Percentiles rank a stretch among this genome's conserved stretches.
phyloP scores from a whole-genome alignment of 2,329 filamentous ascomycete species.

The Graphilbum ipis-grandicollis region DNA sequence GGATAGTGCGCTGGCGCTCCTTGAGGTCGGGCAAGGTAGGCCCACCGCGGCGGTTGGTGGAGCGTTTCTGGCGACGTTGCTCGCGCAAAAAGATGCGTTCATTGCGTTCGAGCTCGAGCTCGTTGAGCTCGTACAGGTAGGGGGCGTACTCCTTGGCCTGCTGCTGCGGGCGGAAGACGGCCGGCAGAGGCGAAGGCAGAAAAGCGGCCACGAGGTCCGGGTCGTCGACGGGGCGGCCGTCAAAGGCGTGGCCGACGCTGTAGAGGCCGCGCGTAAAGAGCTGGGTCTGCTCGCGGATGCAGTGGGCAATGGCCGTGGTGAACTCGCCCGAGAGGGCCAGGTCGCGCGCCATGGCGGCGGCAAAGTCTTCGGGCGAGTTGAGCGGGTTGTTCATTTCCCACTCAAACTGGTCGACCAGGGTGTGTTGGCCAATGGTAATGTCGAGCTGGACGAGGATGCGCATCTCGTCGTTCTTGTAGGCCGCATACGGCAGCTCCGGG shows the following conservation, averaged over 20 bases:
- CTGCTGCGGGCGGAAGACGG: conserved; percentile 78
- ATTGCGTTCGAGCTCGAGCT: conserved; percentile 74
- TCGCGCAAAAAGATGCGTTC: conserved; percentile 89
- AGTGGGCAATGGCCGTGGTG: conserved; percentile 92
- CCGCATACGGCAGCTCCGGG: conserved; percentile 73
- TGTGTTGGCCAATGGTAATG: conserved; percentile 91
- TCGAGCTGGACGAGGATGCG: conserved; percentile 89
- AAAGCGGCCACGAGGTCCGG: conserved; percentile 75
- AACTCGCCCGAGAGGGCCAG: conserved; percentile 89
- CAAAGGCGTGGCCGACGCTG: conserved; percentile 84
- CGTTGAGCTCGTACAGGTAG: conserved; percentile 84
- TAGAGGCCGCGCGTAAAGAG: conserved; percentile 89
- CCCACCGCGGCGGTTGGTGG: conserved; percentile 82
- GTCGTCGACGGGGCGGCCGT: conserved; percentile 84
- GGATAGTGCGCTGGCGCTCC: conserved; percentile 81
- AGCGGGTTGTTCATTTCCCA: conserved; percentile 96
- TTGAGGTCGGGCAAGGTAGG: conserved; percentile 91
- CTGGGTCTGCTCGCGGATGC: conserved; percentile 89
- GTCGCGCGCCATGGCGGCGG: conserved; percentile 72
- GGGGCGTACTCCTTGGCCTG: conserved; percentile 88
- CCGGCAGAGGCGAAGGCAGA: conserved; percentile 64
- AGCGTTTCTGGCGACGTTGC: conserved; percentile 85
- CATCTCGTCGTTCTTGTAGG: conserved; percentile 99
- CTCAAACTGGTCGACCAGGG: conserved; percentile 90
- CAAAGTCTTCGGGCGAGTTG: conserved; percentile 92